phyloP scores from a whole-genome alignment of 116 monocot species.

The Zostera marina region DNA sequence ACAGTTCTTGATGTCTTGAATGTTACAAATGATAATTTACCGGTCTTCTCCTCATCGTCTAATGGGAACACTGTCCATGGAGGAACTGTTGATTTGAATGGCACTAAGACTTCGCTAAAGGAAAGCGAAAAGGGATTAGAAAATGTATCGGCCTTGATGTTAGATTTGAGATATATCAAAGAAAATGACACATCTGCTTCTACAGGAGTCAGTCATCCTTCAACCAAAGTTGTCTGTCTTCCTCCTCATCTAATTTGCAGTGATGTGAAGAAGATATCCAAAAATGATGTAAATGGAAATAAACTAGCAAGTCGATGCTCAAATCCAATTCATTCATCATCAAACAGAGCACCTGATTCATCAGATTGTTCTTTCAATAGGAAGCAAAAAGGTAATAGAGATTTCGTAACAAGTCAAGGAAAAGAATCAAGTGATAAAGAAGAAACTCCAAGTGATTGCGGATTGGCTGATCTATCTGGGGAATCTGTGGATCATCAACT shows the following conservation, averaged over 20 bases:
- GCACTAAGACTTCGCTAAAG: constrained; percentile 16
- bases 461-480: constrained; percentile 29
- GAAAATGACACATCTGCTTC: no score
- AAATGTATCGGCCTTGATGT: no score
- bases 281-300: background rate
- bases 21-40: no score
- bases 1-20: no score
- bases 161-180: no score
- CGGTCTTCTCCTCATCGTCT: no score
- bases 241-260: background rate
- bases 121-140: no score
- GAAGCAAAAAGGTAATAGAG: background rate
- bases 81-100: constrained; percentile 16
- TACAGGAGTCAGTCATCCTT: background rate
- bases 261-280: background rate
- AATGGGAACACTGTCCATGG: no score
- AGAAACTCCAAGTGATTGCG: background rate
- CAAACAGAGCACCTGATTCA: background rate
- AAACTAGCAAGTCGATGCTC: background rate
- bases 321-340: background rate
- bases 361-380: background rate
- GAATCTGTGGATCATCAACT: constrained; percentile 19
- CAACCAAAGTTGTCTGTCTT: background rate
- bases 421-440: no score
- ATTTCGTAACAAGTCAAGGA: no score